A percentile compares a stretch with the other conserved stretches of the same genome.
Conservation (phyloP, 305 asterid species). For the Fraxinus platypoda region DNA sequence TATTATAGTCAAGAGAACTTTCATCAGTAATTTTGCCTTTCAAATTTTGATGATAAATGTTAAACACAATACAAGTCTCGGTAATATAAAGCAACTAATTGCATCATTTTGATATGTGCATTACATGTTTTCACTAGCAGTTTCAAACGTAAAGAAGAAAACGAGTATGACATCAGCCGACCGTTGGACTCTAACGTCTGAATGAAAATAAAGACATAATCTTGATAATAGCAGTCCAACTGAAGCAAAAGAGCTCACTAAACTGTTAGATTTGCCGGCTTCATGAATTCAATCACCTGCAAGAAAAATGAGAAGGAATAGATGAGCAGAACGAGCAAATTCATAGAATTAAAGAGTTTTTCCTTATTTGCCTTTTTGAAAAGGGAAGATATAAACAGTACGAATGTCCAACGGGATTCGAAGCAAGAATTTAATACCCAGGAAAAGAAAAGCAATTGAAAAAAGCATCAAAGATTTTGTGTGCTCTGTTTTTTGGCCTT, state of each 20-base stretch:
- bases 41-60: not conserved
- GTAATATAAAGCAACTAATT: constrained; percentile 15
- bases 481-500: not conserved
- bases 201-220: constrained; percentile 26
- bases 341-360: not conserved
- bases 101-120: constrained; percentile 19
- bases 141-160: constrained; percentile 20
- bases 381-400: not conserved
- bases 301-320: not conserved
- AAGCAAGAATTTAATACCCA: not conserved
- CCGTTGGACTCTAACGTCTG: constrained; percentile 13
- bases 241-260: constrained; percentile 23
- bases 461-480: not conserved
- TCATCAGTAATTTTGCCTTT: not conserved
- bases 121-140: constrained; percentile 16
- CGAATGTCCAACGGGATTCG: not conserved
- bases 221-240: constrained; percentile 16
- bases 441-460: not conserved
- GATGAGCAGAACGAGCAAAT: not conserved
- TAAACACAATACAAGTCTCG: not conserved
- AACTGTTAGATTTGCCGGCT: constrained; percentile 17
- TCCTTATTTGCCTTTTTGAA: not conserved
- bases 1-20: not conserved
- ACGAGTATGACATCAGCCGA: constrained; percentile 20
- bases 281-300: not conserved